Evolutionary conservation across 2,329 filamentous ascomycete species (phyloP).

Genomic region (Arthrinium phaeospermum): DNA sequence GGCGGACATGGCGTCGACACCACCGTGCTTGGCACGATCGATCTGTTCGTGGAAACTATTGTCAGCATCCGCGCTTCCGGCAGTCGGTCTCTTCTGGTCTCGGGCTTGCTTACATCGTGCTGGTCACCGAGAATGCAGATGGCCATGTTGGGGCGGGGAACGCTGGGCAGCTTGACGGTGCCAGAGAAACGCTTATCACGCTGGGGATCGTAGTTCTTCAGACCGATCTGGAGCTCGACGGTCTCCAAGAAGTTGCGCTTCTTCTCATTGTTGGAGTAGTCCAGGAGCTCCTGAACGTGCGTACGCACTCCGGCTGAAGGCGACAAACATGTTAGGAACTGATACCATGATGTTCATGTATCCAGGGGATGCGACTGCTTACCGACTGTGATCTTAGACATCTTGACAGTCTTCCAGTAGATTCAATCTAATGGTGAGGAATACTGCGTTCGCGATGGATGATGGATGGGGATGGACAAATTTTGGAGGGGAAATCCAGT

Average conservation of each 20-base stretch:
- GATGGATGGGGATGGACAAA: neutral
- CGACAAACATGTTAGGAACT: constrained; percentile 27
- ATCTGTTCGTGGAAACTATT: constrained; percentile 53
- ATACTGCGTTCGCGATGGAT: constrained; percentile 44
- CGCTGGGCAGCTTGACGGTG: constrained; percentile 91
- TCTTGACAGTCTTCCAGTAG: constrained; percentile 88
- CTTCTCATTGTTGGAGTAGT: constrained; percentile 95
- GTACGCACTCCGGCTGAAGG: constrained; percentile 46
- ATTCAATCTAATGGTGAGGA: constrained; percentile 78
- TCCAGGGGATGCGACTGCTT: constrained; percentile 32
- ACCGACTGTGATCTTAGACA: constrained; percentile 88
- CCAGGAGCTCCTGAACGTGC: constrained; percentile 87
- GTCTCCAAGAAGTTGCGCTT: constrained; percentile 98
- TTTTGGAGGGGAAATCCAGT: neutral
- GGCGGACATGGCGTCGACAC: constrained; percentile 96
- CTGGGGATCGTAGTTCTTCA: constrained; percentile 99
- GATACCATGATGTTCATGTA: neutral
- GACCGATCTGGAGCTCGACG: constrained; percentile 85
- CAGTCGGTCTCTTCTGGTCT: neutral
- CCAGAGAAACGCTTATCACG: constrained; percentile 99
- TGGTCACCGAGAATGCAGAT: constrained; percentile 73
- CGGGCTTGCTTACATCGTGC: constrained; percentile 69
- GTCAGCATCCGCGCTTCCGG: neutral
- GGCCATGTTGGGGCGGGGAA: constrained; percentile 89
- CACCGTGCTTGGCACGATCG: constrained; percentile 99